Conservation (phyloP, 2,329 filamentous ascomycete species). For the Xylariales sp. region DNA sequence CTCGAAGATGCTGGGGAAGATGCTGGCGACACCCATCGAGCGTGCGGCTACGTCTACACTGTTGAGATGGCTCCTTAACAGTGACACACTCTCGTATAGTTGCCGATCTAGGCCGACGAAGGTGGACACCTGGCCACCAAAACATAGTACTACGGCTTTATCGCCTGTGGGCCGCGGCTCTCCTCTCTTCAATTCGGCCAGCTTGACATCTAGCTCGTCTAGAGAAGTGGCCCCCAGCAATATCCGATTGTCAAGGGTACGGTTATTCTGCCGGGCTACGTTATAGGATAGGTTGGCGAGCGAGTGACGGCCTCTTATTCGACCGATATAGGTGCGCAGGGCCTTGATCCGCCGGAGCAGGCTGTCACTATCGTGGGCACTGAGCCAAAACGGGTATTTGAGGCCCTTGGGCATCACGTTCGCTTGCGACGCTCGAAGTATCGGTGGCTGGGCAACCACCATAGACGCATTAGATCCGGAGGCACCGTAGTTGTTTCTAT, state of each 20-base stretch:
- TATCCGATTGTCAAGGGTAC: constrained; percentile 36
- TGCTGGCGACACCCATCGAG: constrained; percentile 27
- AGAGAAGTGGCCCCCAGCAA: constrained; percentile 19
- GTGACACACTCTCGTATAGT: constrained; percentile 45
- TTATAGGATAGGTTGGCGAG: constrained; percentile 50
- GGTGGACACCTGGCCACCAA: constrained; percentile 50
- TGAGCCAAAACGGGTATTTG: constrained; percentile 33
- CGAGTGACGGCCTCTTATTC: not conserved
- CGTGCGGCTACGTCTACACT: too few relatives aligned
- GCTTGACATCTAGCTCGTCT: not conserved
- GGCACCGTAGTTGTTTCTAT: constrained; percentile 54
- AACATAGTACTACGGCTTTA: constrained; percentile 49
- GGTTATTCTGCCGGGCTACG: constrained; percentile 48
- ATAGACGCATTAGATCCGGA: constrained; percentile 34
- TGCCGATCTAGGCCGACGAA: constrained; percentile 48
- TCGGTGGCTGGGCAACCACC: constrained; percentile 43
- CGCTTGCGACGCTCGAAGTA: not conserved
- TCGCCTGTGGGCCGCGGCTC: constrained; percentile 36
- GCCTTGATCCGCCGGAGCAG: constrained; percentile 1
- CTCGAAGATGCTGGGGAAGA: constrained; percentile 51
- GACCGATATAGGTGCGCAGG: constrained; percentile 17
- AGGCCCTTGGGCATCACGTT: too few relatives aligned
- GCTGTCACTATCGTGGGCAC: constrained; percentile 37
- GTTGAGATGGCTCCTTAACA: not conserved
- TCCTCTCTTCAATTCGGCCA: not conserved